Evolutionary conservation across 2,329 filamentous ascomycete species (phyloP), one percentile per base, ranked within the genome.

Genomic region (Cyclaneusma minus): DNA sequence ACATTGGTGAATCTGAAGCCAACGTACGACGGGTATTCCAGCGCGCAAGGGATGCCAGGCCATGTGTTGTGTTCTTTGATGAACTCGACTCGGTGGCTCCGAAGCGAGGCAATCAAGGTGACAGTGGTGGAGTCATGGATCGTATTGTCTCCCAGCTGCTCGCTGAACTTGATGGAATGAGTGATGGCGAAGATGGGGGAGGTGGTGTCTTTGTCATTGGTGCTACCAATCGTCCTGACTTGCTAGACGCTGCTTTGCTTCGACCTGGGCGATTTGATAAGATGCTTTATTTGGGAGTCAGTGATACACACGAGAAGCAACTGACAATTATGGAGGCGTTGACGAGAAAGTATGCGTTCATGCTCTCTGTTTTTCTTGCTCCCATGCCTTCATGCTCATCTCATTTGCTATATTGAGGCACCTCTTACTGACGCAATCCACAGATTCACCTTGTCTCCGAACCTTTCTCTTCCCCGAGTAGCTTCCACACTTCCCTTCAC

Each of bases 101-200:
- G 0, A 95, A 95, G 58, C 68, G 89, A 52, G 89, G 89, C 19
- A 95, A 95, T 44, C 87, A 95, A 51, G 89, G 89, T 25, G 89
- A 95, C 44, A 93, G 83, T 36, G 87, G 89, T 30, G 89, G 89
- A 45, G 89, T 95, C 29, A 95, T 95, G 87, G 89, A 95, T 49
- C 73, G 89, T 29, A 95, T 95, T 38, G 87, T 98, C 27, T 89
- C 79, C 32, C 89, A 95, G 56, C 59, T 98, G 22, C 67, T 98
- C 7, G 89, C 89, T 0, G 89, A 98, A 54, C 62, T 98, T 13
- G 89, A 98, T 47, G 89, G 89, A 27, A 98, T 98, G 89, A 94
- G 85, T 27, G 79, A 87, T 38, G 85, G 83, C 10, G 82, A 84
- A 32, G 82, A 85, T 36, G 69, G 66, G 1, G 67, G 60, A 7